Evolutionary conservation across 352 stramenopile genomes (phyloP).

Genomic region (Phytophthora quininea): DNA sequence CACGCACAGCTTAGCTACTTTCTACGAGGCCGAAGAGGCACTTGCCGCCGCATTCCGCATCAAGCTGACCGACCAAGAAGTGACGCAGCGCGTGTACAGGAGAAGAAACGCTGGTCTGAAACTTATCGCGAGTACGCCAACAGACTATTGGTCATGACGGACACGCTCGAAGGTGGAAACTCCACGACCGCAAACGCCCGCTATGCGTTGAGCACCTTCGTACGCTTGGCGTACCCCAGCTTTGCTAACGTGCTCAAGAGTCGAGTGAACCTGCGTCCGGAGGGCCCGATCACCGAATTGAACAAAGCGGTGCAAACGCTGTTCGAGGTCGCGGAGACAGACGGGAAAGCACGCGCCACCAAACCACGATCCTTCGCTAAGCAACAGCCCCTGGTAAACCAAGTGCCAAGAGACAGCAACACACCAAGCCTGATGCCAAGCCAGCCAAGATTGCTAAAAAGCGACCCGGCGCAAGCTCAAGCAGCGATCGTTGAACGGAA

Average conservation of each 20-base stretch:
- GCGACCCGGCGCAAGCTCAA: not conserved
- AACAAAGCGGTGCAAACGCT: not conserved
- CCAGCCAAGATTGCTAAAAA: not conserved
- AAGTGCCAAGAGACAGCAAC: not conserved
- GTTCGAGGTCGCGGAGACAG: not conserved
- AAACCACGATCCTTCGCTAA: not conserved
- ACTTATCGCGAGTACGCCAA: slow-evolving; percentile 2
- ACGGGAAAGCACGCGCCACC: not conserved
- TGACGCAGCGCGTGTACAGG: not conserved
- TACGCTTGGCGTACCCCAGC: not conserved
- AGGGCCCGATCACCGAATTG: not conserved
- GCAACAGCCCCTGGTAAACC: not conserved
- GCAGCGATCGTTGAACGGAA: not conserved
- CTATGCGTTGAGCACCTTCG: not conserved
- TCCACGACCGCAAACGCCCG: not conserved
- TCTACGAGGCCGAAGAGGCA: not conserved
- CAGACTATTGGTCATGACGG: not conserved
- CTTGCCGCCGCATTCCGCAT: not conserved
- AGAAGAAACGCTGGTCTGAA: not conserved
- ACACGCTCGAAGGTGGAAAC: not conserved
- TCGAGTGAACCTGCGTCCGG: not conserved
- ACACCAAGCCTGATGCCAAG: not conserved
- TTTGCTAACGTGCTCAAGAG: not conserved
- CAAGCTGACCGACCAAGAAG: not conserved
- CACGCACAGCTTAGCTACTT: not conserved